These are phyloP conservation scores for Ophiostoma ulmi DNA, from an alignment of 2,329 filamentous ascomycete species.

Conservation along the genomic window DNA sequence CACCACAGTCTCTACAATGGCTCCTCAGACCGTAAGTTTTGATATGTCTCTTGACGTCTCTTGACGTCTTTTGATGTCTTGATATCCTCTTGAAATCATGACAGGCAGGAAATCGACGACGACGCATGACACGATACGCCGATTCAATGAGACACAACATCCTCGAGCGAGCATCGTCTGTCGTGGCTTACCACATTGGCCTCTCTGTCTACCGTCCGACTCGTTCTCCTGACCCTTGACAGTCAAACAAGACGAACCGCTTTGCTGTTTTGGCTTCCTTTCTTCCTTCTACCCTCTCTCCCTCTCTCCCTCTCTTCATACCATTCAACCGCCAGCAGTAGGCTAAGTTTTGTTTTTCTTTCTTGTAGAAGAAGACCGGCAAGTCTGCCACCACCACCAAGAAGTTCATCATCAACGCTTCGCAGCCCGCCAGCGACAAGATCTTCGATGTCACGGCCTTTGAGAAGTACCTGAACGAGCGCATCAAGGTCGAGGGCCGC, in stretches of 20 bases:
- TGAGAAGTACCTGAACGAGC: conserved; percentile 99
- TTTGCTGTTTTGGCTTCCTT: conserved; percentile 75
- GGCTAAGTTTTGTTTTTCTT: conserved; percentile 66
- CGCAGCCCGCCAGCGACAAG: conserved; percentile 97
- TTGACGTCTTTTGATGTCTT: neutral
- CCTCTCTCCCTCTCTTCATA: conserved; percentile 37
- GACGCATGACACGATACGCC: neutral
- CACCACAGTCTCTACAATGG: conserved; percentile 59
- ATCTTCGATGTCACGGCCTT: conserved; percentile 99
- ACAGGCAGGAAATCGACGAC: neutral
- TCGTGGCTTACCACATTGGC: too few species aligned
- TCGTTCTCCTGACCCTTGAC: neutral
- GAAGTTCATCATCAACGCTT: conserved; percentile 99
- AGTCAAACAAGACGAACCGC: conserved; percentile 48
- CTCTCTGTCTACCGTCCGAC: too few species aligned
- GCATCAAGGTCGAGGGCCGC: conserved; percentile 99
- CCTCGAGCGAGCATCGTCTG: too few species aligned
- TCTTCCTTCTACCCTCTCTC: conserved; percentile 22
- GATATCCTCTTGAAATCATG: neutral
- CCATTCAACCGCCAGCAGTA: conserved; percentile 63
- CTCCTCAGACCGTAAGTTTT: conserved; percentile 80
- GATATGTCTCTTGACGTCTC: conserved; percentile 29
- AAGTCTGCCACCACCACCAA: conserved; percentile 72
- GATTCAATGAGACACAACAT: too few species aligned
- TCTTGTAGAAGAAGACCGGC: conserved; percentile 60